Percentiles rank a stretch among this genome's conserved stretches.
Evolutionary conservation across 345 rosid species (phyloP).

Genomic region (Gossypium raimondii): DNA sequence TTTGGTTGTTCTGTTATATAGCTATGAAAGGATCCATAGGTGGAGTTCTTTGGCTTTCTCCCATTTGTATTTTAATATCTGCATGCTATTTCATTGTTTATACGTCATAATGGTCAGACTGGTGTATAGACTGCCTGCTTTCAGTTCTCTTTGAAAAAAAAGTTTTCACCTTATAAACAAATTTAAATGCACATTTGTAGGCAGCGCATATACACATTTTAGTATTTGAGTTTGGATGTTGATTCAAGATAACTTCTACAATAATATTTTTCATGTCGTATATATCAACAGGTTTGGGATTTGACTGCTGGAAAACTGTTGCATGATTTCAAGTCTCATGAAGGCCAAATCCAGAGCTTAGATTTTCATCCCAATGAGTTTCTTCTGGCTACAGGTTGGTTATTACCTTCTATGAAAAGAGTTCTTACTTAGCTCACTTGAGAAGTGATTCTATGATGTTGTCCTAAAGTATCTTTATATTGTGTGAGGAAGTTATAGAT

Average conservation of each 20-base stretch:
- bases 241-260: slow-evolving; percentile 8
- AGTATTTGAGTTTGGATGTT: background rate
- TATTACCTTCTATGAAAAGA: slow-evolving; percentile 3
- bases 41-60: background rate
- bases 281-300: slow-evolving; percentile 80
- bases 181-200: slow-evolving; percentile 4
- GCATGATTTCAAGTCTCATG: slow-evolving; percentile 90
- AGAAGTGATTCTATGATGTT: slow-evolving; percentile 2
- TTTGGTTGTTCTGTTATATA: background rate
- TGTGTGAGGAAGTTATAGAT: background rate
- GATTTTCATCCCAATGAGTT: slow-evolving; percentile 99
- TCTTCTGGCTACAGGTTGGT: slow-evolving; percentile 88
- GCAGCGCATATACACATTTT: background rate
- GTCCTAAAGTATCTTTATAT: background rate
- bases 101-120: background rate
- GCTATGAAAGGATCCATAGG: background rate
- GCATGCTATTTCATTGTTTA: background rate
- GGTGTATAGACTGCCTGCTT: background rate
- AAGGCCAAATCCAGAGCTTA: slow-evolving; percentile 90
- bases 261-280: background rate
- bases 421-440: background rate
- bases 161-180: background rate
- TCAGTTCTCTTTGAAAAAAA: background rate
- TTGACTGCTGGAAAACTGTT: slow-evolving; percentile 95
- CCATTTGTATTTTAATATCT: background rate